Conservation (phyloP, 2,329 filamentous ascomycete genomes). For the Albifimbria verrucaria region DNA sequence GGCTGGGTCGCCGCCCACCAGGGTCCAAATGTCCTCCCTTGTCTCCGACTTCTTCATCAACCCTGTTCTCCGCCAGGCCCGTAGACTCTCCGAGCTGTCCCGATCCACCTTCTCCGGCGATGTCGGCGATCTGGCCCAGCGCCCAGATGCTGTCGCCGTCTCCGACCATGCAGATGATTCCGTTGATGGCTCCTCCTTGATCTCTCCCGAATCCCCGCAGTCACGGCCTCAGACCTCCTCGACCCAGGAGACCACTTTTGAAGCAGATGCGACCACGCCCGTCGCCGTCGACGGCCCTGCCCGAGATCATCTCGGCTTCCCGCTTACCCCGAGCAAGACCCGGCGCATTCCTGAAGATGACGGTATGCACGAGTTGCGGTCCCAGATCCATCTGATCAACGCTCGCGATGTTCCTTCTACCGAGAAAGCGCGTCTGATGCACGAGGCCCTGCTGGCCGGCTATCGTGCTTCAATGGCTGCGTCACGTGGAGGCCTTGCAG, state of each 20-base stretch:
- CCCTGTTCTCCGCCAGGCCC: slow-evolving; percentile 63
- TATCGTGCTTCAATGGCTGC: slow-evolving; percentile 44
- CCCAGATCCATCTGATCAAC: slow-evolving; percentile 67
- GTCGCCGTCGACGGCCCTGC: slow-evolving; percentile 16
- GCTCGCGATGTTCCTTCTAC: slow-evolving; percentile 51
- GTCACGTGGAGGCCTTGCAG: neutral
- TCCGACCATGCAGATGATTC: slow-evolving; percentile 19
- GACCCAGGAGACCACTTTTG: slow-evolving; percentile 30
- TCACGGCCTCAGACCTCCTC: slow-evolving; percentile 29
- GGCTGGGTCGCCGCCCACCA: slow-evolving; percentile 11
- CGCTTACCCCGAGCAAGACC: slow-evolving; percentile 23
- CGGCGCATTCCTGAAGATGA: slow-evolving; percentile 68
- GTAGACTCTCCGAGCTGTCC: slow-evolving; percentile 56
- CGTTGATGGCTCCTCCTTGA: slow-evolving; percentile 5
- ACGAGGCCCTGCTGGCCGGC: slow-evolving; percentile 66
- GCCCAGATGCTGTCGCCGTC: slow-evolving; percentile 17
- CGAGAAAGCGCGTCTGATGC: slow-evolving; percentile 71
- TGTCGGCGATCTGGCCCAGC: slow-evolving; percentile 21
- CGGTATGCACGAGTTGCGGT: slow-evolving; percentile 67
- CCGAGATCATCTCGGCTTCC: slow-evolving; percentile 30
- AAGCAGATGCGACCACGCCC: slow-evolving; percentile 19
- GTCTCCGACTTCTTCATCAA: slow-evolving; percentile 65
- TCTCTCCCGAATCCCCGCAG: slow-evolving; percentile 19
- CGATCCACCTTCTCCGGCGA: slow-evolving; percentile 34
- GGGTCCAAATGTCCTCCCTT: slow-evolving; percentile 53